Evolutionary conservation across 2,329 filamentous ascomycete genomes (phyloP).

Genomic region (Sporothrix variecibatus): DNA sequence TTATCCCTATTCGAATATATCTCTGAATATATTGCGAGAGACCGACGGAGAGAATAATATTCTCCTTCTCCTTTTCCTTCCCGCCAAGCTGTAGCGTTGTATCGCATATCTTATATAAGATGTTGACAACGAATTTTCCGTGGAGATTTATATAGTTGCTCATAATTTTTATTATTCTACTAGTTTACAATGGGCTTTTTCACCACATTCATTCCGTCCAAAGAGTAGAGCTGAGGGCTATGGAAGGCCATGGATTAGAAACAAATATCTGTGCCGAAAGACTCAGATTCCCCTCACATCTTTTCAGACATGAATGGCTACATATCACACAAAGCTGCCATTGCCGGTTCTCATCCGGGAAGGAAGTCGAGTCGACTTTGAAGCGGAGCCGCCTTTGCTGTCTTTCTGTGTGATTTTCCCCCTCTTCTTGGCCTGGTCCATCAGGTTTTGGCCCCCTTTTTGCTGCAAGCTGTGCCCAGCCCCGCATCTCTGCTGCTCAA

Average conservation of each 20-base stretch:
- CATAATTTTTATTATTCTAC: no score
- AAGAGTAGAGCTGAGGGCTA: neutral
- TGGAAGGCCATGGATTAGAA: neutral
- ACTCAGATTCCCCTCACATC: neutral
- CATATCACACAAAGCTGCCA: neutral
- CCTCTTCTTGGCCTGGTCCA: neutral
- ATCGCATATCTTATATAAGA: no score
- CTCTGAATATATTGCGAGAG: no score
- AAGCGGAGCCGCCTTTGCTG: conserved; percentile 9
- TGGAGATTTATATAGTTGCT: no score
- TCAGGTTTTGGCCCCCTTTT: neutral
- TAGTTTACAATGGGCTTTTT: no score
- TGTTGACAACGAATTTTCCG: no score
- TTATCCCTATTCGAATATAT: no score
- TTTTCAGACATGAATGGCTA: neutral
- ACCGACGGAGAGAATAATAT: no score
- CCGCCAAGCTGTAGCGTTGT: no score
- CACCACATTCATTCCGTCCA: no score
- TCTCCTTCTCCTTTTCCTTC: no score
- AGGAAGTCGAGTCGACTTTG: neutral
- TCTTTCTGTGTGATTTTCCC: neutral
- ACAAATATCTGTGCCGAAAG: neutral
- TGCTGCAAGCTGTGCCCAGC: neutral
- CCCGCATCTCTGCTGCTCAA: neutral
- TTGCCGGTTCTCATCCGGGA: neutral